Evolutionary conservation across 73 alveolate genomes (phyloP).

Genomic region (Tetrahymena malaccensis): DNA sequence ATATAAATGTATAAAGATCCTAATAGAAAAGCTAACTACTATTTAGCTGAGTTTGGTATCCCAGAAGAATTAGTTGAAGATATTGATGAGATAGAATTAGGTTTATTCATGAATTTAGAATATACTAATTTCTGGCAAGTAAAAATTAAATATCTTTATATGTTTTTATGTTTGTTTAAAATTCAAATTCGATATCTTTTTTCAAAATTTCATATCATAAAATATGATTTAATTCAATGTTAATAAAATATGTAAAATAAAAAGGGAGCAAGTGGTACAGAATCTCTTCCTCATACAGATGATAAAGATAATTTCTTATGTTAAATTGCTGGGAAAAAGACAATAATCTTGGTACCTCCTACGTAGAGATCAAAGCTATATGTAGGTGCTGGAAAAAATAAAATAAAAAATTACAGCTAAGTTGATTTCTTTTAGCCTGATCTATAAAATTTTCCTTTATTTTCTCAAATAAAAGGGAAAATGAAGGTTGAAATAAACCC

Average conservation of each 20-base stretch:
- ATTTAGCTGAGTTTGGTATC: conserved; percentile 9
- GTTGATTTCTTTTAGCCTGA: conserved; percentile 46
- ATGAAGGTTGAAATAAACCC: background rate
- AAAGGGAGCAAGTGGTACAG: conserved; percentile 52
- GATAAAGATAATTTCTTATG: conserved; percentile 47
- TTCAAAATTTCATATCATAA: background rate
- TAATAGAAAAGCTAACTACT: conserved; percentile 18
- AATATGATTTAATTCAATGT: background rate
- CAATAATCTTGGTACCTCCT: conserved; percentile 36
- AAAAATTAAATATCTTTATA: background rate
- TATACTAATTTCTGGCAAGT: background rate
- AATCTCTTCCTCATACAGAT: conserved; percentile 51
- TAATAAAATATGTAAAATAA: background rate
- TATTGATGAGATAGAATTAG: background rate
- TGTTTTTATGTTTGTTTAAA: background rate
- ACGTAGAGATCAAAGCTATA: conserved; percentile 24
- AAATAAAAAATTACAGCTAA: conserved; percentile 34
- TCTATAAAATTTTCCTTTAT: conserved; percentile 16
- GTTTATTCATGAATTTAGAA: background rate
- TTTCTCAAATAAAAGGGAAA: conserved; percentile 12
- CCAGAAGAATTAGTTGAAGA: conserved; percentile 14
- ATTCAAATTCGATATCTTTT: background rate
- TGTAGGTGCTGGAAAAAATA: conserved; percentile 22
- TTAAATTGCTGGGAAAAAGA: conserved; percentile 37
- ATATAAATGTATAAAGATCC: background rate